Percentiles rank a stretch among this genome's conserved stretches.
Conservation (phyloP, 1,284 basidiomycete species). For the Naganishia liquefaciens region DNA sequence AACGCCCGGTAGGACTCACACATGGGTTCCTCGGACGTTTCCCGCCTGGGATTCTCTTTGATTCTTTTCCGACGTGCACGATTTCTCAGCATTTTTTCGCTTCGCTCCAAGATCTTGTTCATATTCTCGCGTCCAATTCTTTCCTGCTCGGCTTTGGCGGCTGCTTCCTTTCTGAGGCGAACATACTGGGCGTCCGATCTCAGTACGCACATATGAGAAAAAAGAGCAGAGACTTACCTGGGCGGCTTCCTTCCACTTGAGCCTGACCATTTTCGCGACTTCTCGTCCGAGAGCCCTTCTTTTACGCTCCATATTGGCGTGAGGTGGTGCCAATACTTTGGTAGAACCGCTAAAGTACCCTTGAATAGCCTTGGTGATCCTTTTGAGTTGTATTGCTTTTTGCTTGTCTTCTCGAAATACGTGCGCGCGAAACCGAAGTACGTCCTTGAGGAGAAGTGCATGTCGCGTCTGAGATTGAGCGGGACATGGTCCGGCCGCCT, state of each 20-base stretch:
- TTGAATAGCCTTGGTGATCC: constrained; percentile 69
- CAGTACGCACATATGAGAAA: background rate
- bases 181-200: constrained; percentile 57
- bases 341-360: constrained; percentile 74
- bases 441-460: constrained; percentile 53
- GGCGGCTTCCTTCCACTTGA: constrained; percentile 83
- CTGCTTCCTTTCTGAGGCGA: constrained; percentile 65
- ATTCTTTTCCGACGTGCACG: constrained; percentile 58
- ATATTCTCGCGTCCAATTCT: constrained; percentile 77
- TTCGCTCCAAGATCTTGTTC: constrained; percentile 85
- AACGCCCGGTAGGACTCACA: constrained; percentile 9
- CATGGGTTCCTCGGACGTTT: constrained; percentile 35
- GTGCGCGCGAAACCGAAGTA: constrained; percentile 51
- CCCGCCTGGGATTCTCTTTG: constrained; percentile 38
- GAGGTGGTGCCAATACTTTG: constrained; percentile 64
- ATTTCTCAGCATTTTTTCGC: constrained; percentile 79
- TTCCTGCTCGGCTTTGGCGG: constrained; percentile 65
- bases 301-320: constrained; percentile 67
- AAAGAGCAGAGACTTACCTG: constrained; percentile 58
- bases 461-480: constrained; percentile 46
- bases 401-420: constrained; percentile 51
- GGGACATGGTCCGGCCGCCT: constrained; percentile 32
- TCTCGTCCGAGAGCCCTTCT: constrained; percentile 70
- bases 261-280: constrained; percentile 61
- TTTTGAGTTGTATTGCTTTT: constrained; percentile 51